phyloP scores from a whole-genome alignment of 176 grass and related monocot genomes.

The Raddia guianensis region DNA sequence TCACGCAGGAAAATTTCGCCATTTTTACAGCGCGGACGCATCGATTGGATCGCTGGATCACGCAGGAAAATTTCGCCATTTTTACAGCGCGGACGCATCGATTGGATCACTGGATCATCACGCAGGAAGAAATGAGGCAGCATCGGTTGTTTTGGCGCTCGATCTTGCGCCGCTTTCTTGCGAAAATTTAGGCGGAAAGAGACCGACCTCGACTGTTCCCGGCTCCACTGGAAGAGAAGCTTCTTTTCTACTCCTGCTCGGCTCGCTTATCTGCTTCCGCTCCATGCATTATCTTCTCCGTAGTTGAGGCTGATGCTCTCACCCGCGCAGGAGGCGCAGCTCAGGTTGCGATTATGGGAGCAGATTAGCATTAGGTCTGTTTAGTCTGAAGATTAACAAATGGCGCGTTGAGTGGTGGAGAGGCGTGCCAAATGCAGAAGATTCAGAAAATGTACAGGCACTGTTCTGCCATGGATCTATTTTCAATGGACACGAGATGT shows the following conservation, averaged over 20 bases:
- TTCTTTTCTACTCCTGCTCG: neutral
- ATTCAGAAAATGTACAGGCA: neutral
- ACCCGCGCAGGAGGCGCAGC: neutral
- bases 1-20: neutral
- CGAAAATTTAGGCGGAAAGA: neutral
- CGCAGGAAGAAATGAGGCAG: neutral
- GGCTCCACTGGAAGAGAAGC: neutral
- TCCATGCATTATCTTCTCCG: neutral
- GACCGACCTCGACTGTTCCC: neutral
- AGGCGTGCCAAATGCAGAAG: neutral
- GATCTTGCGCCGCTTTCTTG: slow-evolving; percentile 14
- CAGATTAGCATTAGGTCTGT: neutral
- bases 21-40: neutral
- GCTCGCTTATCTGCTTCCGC: neutral
- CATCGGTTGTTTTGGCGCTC: slow-evolving; percentile 13
- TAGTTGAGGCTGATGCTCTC: neutral
- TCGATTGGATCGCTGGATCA: neutral
- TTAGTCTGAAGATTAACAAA: neutral
- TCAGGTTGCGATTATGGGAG: neutral
- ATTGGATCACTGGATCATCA: neutral
- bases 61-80: neutral
- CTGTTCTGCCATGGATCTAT: neutral
- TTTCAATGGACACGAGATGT: no score
- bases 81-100: neutral
- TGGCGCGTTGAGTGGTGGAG: neutral